phyloP scores from a whole-genome alignment of 208 protist species.

The Trypanosoma scelopori region DNA sequence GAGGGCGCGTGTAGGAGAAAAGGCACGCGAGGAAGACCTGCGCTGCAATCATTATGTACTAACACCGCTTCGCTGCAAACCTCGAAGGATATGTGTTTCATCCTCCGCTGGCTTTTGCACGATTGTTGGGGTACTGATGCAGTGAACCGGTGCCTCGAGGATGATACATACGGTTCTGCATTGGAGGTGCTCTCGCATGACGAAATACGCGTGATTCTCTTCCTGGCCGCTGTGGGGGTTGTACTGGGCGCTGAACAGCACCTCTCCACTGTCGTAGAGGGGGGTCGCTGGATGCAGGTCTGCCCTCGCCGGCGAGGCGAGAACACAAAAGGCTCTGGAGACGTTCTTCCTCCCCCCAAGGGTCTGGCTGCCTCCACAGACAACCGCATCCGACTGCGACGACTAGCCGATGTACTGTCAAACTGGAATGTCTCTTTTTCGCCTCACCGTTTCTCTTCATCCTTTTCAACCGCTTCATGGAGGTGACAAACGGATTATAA shows the following conservation, averaged over 20 bases:
- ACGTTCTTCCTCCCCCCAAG: background rate
- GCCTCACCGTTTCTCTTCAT: background rate
- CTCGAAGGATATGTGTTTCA: background rate
- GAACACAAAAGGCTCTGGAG: background rate
- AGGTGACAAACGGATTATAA: background rate
- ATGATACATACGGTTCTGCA: conserved; percentile 21
- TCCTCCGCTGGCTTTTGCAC: conserved; percentile 24
- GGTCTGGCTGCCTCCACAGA: background rate
- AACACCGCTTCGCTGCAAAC: background rate
- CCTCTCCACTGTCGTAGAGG: conserved; percentile 5
- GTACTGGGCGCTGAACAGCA: conserved; percentile 16
- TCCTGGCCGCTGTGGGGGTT: conserved; percentile 33
- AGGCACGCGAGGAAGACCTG: background rate
- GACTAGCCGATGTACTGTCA: conserved; percentile 5
- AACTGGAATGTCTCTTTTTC: background rate
- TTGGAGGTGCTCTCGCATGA: conserved; percentile 6
- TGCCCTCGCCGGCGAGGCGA: background rate
- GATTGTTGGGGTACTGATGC: conserved; percentile 10
- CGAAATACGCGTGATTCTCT: conserved; percentile 33
- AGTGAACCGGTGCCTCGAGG: background rate
- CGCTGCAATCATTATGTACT: background rate
- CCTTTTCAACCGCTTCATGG: background rate
- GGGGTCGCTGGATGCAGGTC: background rate
- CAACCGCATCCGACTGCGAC: conserved; percentile 1
- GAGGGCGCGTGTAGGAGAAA: background rate